Evolutionary conservation across 176 grass and related monocot genomes (phyloP).

Genomic region (Musa beccarii): DNA sequence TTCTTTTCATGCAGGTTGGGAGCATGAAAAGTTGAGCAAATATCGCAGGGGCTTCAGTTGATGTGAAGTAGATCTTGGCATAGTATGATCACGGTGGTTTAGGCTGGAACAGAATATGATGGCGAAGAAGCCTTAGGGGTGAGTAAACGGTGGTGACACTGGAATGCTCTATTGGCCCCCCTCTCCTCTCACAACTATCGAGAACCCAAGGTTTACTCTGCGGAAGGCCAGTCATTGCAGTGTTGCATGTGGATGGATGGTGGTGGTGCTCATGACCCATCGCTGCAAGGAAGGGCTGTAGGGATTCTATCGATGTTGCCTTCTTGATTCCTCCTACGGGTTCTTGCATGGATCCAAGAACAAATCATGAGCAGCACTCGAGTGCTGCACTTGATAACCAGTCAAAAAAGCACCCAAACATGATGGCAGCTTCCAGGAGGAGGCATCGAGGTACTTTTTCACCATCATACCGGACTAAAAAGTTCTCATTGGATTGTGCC

Average conservation of each 20-base stretch:
- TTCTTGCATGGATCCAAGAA: slow-evolving; percentile 22
- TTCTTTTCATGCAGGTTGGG: neutral
- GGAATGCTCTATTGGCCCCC: neutral
- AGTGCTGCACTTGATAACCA: slow-evolving; percentile 21
- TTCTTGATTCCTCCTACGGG: slow-evolving; percentile 2
- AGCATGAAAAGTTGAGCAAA: neutral
- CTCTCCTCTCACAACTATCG: too few relatives aligned
- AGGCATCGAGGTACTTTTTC: slow-evolving; percentile 25
- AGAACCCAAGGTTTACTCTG: too few relatives aligned
- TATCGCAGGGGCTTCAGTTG: too few relatives aligned
- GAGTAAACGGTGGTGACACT: neutral
- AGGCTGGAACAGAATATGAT: slow-evolving; percentile 2
- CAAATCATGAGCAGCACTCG: slow-evolving; percentile 15
- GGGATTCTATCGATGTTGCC: neutral
- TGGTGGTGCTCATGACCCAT: neutral
- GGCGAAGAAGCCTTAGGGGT: neutral
- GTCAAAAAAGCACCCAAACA: slow-evolving; percentile 25
- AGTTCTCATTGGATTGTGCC: slow-evolving; percentile 7
- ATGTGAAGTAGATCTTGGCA: too few relatives aligned
- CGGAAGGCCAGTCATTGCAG: too few relatives aligned
- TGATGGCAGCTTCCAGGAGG: slow-evolving; percentile 23
- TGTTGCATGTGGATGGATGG: too few relatives aligned
- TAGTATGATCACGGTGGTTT: neutral
- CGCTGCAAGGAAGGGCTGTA: neutral
- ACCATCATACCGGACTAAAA: slow-evolving; percentile 23